Base-by-base conservation (phyloP, 2,329 filamentous ascomycete genomes). In the Fusarium nurragi region DNA sequence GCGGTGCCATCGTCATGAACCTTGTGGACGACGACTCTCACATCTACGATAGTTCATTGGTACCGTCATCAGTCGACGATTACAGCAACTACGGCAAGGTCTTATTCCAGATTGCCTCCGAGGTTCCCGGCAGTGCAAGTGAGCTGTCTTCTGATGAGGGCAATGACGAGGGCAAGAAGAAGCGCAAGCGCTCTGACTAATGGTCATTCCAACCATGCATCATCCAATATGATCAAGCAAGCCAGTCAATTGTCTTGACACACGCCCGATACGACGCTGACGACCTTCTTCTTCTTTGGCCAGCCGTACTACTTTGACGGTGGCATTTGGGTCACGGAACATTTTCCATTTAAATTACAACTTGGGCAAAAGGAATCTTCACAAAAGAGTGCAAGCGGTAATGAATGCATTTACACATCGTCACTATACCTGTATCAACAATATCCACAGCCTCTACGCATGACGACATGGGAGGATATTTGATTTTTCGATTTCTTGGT, bases 1-100 rank as follows among this genome's bases (percentile, higher is more conserved):
- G 89, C 58, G 93, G 93, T 63, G 92, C 93, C 61, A 91, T 97
- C 68, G 89, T 96, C 73, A 94, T 98, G 90, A 92, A 92, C 73
- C 86, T 97, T 46, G 84, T 96, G 46, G 92, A 94, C 67, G 86
- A 90, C 53, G 85, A 92, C 6, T 76, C 73, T 3, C 78, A 77
- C 49, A 71, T 76, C 26, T 80, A 80, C 46, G 78, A 80, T 66
- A 77, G 72, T 55, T 77, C 77, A 54, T 77, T 80, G 77, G 80
- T 80, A 77, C 75, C 76, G 7, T 70, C 77, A 14, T 75, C 83
- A 37, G 81, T 83, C 16, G 85, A 88, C n/a, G 90, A 92, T 61
- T 88, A 88, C 56, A 83, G 83, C 69, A 83, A 84, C 57, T 85
- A 92, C 60, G 91, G 92, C 68, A 89, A 90, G 74, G 90, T 92